Base-by-base conservation (phyloP, 345 rosid genomes). In the Aegle marmelos region DNA sequence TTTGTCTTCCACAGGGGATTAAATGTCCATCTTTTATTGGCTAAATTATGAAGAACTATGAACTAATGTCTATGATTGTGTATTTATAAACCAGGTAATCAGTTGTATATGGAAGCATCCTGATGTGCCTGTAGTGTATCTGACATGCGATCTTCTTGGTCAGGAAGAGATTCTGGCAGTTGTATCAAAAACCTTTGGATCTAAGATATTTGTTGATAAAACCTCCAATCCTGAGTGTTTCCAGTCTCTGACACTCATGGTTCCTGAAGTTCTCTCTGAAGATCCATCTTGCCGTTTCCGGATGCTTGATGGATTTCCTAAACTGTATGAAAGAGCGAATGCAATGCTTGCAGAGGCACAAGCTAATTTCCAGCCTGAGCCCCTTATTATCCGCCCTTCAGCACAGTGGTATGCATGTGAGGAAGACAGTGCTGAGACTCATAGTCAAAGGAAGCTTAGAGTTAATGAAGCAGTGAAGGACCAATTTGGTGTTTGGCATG, bases 61-160 rank as follows among this genome's bases (percentile, higher is more conserved):
- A 59, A 60, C 13, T 34, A 16, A 39, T 11, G 39, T 70, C 53
- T 37, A 25, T 24, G 21, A 4, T 77, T 70, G 50, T 39, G 24
- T 62, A 13, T 69, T 56, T 7, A 28, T 82, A 86, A 83, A 72
- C 79, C 89, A 95, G 98, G 87, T 93, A 33, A 79, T 92, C 75
- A 85, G 81, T 77, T 95, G 98, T 67, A 91, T 95, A 84, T 93
- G 98, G 98, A 90, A 88, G 83, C 92, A 95, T 70, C 97, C 97
- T 25, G 86, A 84, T 54, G 91, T 90, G 76, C 58, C 87, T 2
- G 76, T 77, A 70, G 93, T 95, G 62, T 90, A 95, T 85, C 89
- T 95, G 83, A 86, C 94, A 25, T 88, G 92, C 21, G 91, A 91
- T 78, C 86, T 92, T 74, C 87, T 93, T 39, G 98, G 98, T 78